phyloP scores from a whole-genome alignment of 768 basidiomycete genomes.

The Filobasidium floriforme region DNA sequence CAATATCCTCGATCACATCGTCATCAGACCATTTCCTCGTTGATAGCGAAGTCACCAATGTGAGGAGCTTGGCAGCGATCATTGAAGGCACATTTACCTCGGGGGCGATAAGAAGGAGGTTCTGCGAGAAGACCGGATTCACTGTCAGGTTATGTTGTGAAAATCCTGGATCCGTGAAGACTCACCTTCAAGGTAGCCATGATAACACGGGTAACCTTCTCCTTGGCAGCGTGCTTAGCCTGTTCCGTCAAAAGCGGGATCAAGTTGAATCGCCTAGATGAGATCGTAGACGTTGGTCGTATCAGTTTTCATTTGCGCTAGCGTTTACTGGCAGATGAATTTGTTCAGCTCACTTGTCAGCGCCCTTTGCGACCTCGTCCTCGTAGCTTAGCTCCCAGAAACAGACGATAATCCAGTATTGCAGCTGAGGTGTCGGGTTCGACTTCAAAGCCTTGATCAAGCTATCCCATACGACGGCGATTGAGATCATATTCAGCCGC shows the following conservation, averaged over 20 bases:
- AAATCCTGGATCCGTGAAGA: conserved; percentile 4
- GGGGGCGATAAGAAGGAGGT: conserved; percentile 82
- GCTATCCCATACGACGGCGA: conserved; percentile 46
- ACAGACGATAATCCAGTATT: conserved; percentile 86
- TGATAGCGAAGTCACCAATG: conserved; percentile 75
- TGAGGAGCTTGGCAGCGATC: conserved; percentile 77
- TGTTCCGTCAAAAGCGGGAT: conserved; percentile 75
- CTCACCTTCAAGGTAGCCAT: conserved; percentile 80
- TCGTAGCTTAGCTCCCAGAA: conserved; percentile 94
- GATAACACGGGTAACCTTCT: conserved; percentile 90
- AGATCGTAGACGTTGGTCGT: background rate
- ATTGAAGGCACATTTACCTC: conserved; percentile 82
- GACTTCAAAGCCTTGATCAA: conserved; percentile 74
- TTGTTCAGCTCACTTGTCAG: conserved; percentile 64
- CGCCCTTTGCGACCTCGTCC: conserved; percentile 68
- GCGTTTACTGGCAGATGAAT: background rate
- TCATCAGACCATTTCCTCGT: conserved; percentile 89
- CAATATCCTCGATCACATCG: conserved; percentile 84
- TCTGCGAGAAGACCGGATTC: conserved; percentile 50
- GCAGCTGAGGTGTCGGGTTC: conserved; percentile 83
- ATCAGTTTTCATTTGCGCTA: conserved; percentile 13
- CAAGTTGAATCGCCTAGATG: conserved; percentile 73
- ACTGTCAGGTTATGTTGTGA: background rate
- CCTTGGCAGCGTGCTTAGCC: conserved; percentile 84
- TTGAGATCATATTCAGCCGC: conserved; percentile 1